phyloP scores from a whole-genome alignment of 1,139 yeast genomes.

The Yamadazyma taylorii region DNA sequence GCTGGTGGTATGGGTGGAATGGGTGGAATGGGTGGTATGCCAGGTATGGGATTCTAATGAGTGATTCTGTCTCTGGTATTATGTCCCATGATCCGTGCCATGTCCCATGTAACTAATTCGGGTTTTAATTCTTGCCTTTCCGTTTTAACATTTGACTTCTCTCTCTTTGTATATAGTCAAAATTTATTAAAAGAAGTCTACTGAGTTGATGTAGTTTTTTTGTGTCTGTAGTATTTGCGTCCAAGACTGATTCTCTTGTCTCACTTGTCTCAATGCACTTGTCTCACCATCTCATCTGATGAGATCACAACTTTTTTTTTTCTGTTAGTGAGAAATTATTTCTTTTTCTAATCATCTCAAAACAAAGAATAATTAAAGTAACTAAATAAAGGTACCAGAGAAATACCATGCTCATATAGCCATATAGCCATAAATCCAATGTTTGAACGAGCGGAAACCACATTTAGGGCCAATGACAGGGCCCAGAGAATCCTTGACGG shows the following conservation, averaged over 20 bases:
- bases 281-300: too few relatives aligned
- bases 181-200: slow-evolving; percentile 3
- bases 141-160: neutral
- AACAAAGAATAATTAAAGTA: too few relatives aligned
- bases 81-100: too few relatives aligned
- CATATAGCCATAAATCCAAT: neutral
- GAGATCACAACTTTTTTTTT: too few relatives aligned
- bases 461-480: neutral
- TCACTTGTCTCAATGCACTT: too few relatives aligned
- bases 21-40: slow-evolving; percentile 44
- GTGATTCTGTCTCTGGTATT: too few relatives aligned
- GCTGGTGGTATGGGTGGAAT: slow-evolving; percentile 55
- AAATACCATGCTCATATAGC: neutral
- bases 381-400: neutral
- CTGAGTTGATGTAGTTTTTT: neutral
- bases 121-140: slow-evolving; percentile 1
- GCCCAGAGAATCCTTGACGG: neutral
- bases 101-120: neutral
- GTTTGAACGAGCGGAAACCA: slow-evolving; percentile 1
- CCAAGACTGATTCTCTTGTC: neutral
- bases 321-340: too few relatives aligned
- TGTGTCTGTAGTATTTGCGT: too few relatives aligned
- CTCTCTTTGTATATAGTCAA: slow-evolving; percentile 7
- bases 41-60: slow-evolving; percentile 17
- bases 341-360: too few relatives aligned